Evolutionary conservation across 345 rosid species (phyloP).

Genomic region (Cochlearia excelsa): DNA sequence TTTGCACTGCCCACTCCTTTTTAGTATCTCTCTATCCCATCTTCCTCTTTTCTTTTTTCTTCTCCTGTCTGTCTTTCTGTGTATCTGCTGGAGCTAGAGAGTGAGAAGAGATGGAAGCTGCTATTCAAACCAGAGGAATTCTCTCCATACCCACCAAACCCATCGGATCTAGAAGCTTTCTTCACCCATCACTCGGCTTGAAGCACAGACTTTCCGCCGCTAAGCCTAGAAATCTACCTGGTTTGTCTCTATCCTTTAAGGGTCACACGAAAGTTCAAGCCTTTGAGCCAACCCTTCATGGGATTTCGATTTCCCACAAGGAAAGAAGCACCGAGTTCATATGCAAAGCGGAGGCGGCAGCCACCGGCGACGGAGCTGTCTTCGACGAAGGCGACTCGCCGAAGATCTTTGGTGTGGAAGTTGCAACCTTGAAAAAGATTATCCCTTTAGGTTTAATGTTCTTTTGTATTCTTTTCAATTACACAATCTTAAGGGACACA

Average conservation of each 20-base stretch:
- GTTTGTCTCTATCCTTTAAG: constrained; percentile 50
- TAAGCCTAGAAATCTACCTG: constrained; percentile 40
- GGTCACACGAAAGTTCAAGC: constrained; percentile 44
- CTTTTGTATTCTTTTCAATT: constrained; percentile 90
- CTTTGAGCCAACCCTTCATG: constrained; percentile 47
- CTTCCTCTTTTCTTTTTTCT: neutral
- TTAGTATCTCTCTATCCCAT: neutral
- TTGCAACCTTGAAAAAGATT: constrained; percentile 71
- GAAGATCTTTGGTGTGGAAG: constrained; percentile 68
- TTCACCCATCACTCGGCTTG: constrained; percentile 65
- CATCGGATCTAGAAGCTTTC: constrained; percentile 33
- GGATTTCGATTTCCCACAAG: constrained; percentile 39
- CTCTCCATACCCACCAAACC: constrained; percentile 74
- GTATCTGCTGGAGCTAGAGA: neutral
- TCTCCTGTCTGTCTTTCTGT: constrained; percentile 1
- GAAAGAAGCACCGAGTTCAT: constrained; percentile 47
- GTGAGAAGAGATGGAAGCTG: constrained; percentile 63
- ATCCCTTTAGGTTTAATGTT: constrained; percentile 91
- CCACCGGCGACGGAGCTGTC: constrained; percentile 54
- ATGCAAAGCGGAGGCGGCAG: constrained; percentile 80
- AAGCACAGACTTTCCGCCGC: constrained; percentile 68
- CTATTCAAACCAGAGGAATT: constrained; percentile 68
- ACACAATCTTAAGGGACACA: constrained; percentile 95
- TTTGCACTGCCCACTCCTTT: too few species aligned
- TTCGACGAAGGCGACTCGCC: constrained; percentile 48